Evolutionary conservation across 2,329 filamentous ascomycete species (phyloP).

Genomic region (Dothideomycetes sp.): DNA sequence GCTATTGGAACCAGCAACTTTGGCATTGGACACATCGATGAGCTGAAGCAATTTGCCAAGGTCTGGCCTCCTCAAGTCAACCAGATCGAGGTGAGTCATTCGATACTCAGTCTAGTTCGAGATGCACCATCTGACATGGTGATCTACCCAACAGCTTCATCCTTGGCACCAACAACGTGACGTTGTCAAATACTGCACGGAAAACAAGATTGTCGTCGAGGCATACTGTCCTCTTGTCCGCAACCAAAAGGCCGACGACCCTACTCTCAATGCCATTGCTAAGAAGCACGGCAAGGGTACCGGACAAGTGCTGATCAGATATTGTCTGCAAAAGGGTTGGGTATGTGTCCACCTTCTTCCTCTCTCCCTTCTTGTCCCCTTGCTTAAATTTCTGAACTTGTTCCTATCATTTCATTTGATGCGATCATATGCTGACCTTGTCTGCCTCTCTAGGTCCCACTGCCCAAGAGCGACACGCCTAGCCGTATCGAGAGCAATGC

Average conservation of each 20-base stretch:
- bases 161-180: slow-evolving; percentile 59
- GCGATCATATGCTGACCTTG: background rate
- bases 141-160: slow-evolving; percentile 43
- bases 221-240: slow-evolving; percentile 58
- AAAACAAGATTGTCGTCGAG: slow-evolving; percentile 49
- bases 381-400: no score
- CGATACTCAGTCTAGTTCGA: slow-evolving; percentile 4
- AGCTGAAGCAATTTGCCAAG: slow-evolving; percentile 54
- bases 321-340: slow-evolving; percentile 69
- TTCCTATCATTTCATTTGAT: background rate
- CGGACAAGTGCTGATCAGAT: slow-evolving; percentile 69
- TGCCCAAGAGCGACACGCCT: slow-evolving; percentile 63
- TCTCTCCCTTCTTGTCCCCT: no score
- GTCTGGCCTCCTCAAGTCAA: slow-evolving; percentile 62
- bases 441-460: slow-evolving; percentile 27
- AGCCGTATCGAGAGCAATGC: slow-evolving; percentile 57
- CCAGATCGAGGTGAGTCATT: slow-evolving; percentile 55
- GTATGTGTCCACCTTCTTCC: slow-evolving; percentile 25
- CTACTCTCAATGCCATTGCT: slow-evolving; percentile 51
- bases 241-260: slow-evolving; percentile 61
- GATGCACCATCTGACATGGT: slow-evolving; percentile 6
- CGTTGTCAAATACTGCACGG: slow-evolving; percentile 45
- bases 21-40: slow-evolving; percentile 55
- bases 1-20: slow-evolving; percentile 67
- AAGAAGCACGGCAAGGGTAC: slow-evolving; percentile 63